Evolutionary conservation across 1,284 basidiomycete genomes (phyloP), one percentile per base, ranked within the genome.

Genomic region (Ganoderma sinense): DNA sequence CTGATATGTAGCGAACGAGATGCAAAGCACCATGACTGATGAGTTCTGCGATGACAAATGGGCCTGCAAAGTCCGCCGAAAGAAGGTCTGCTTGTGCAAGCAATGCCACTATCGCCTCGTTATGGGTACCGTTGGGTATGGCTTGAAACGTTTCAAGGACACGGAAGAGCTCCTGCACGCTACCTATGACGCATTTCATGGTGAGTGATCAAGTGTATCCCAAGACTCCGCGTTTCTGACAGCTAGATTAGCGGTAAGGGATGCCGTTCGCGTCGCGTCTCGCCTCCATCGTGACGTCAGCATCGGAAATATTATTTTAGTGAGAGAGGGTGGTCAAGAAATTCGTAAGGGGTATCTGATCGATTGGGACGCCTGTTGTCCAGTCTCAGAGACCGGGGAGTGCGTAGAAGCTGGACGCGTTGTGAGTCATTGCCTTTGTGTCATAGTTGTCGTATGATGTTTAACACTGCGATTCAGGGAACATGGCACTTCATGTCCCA

Each of bases 221-320:
- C 16, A 8, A n/a, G n/a, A 2, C 14, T 51, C n/a, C 2, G 26
- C 29, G 3, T 7, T n/a, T 4, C 53, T 26, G 8, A 66, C 39
- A 7, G 1, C 0, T 18, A 2, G 1, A 11, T 31, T 23, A 71
- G 68, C 70, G 0, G 63, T 71, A 59, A 58, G 13, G 20, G 70
- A 71, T 26, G 68, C 68, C 0, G 31, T 62, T 3, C 26, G 5
- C 3, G 60, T 66, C n/a, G 68, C 45, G 18, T 62, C 33, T 6
- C 53, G 59, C 18, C 41, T 69, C 16, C 70, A 71, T 45, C n/a
- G 67, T 2, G 70, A 71, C 41, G 36, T 71, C 59, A 71, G 70
- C 39, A n/a, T 65, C 16, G 67, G 67, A 1, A 71, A 71, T 29
- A 67, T 71, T 39, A 64, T 73, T 23, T 59, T 73, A 1, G 66